These are phyloP conservation scores for Suillus lakei DNA, from an alignment of 768 basidiomycete species.

Conservation along the genomic window DNA sequence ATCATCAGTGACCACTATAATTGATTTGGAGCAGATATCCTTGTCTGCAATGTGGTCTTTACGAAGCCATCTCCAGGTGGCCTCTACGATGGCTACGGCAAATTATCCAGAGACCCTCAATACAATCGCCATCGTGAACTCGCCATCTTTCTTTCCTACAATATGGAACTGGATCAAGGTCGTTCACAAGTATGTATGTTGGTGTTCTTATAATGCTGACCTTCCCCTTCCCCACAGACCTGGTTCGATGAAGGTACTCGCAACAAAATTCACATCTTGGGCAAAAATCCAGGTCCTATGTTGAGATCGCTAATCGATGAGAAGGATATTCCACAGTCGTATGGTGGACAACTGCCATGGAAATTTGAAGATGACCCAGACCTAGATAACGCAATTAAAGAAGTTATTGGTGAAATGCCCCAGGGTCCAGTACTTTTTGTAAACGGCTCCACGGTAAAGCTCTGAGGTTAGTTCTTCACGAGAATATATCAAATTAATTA, in stretches of 20 bases:
- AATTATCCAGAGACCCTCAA: constrained; percentile 83
- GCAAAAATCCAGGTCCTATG: constrained; percentile 56
- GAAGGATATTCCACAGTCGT: constrained; percentile 62
- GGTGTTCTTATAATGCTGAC: neutral
- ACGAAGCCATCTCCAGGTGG: constrained; percentile 74
- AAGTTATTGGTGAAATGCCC: constrained; percentile 54
- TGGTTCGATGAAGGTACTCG: constrained; percentile 85
- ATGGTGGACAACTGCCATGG: constrained; percentile 80
- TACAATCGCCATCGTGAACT: constrained; percentile 73
- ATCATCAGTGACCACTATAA: constrained; percentile 66
- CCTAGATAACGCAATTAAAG: constrained; percentile 59
- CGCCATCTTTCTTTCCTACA: constrained; percentile 82
- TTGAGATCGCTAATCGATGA: constrained; percentile 55
- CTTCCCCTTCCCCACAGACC: constrained; percentile 39
- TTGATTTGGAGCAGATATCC: constrained; percentile 70
- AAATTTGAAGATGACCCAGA: constrained; percentile 67
- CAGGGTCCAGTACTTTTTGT: constrained; percentile 56
- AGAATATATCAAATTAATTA: neutral
- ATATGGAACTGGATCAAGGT: constrained; percentile 88
- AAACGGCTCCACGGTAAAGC: constrained; percentile 46
- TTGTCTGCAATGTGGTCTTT: constrained; percentile 71
- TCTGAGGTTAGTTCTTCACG: constrained; percentile 12
- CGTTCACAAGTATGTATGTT: constrained; percentile 1
- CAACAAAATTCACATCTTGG: constrained; percentile 77
- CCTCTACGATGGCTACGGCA: constrained; percentile 73